Percentiles rank a stretch among this genome's conserved stretches.
Conservation (phyloP, 805 yeast genomes). For the Starmera amethionina region DNA sequence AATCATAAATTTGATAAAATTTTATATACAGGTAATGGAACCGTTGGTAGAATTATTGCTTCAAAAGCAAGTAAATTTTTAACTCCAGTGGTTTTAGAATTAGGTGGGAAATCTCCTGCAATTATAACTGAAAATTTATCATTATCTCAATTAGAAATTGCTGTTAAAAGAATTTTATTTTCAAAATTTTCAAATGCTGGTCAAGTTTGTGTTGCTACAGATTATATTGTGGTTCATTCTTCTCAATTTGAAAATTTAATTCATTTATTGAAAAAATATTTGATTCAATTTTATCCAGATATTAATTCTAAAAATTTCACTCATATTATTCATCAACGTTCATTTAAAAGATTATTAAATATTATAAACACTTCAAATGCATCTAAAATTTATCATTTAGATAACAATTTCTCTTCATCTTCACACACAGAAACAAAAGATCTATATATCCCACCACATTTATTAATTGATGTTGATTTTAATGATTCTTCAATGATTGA, state of each 20-base stretch:
- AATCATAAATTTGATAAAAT: slow-evolving; percentile 67
- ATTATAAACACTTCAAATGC: slow-evolving; percentile 45
- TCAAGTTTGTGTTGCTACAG: slow-evolving; percentile 87
- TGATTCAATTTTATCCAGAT: slow-evolving; percentile 35
- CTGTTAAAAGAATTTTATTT: slow-evolving; percentile 62
- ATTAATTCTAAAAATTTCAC: slow-evolving; percentile 28
- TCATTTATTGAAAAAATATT: slow-evolving; percentile 28
- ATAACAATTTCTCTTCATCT: neutral
- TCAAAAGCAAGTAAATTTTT: slow-evolving; percentile 75
- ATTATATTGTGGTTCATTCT: slow-evolving; percentile 65
- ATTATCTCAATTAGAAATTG: slow-evolving; percentile 31
- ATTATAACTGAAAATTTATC: slow-evolving; percentile 46
- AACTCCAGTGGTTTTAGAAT: slow-evolving; percentile 73
- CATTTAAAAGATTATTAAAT: slow-evolving; percentile 36
- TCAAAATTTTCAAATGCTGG: slow-evolving; percentile 77
- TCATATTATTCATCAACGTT: slow-evolving; percentile 49
- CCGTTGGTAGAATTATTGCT: slow-evolving; percentile 71
- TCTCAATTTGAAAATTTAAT: slow-evolving; percentile 44
- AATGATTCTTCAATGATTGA: slow-evolving; percentile 62
- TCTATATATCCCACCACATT: slow-evolving; percentile 61
- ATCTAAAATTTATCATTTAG: slow-evolving; percentile 11
- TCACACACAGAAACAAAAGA: slow-evolving; percentile 12
- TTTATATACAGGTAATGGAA: slow-evolving; percentile 73
- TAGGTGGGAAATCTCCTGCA: slow-evolving; percentile 91
- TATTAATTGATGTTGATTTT: slow-evolving; percentile 54